Evolutionary conservation across 2,329 filamentous ascomycete species (phyloP).

Genomic region (Rhinocladiella similis): DNA sequence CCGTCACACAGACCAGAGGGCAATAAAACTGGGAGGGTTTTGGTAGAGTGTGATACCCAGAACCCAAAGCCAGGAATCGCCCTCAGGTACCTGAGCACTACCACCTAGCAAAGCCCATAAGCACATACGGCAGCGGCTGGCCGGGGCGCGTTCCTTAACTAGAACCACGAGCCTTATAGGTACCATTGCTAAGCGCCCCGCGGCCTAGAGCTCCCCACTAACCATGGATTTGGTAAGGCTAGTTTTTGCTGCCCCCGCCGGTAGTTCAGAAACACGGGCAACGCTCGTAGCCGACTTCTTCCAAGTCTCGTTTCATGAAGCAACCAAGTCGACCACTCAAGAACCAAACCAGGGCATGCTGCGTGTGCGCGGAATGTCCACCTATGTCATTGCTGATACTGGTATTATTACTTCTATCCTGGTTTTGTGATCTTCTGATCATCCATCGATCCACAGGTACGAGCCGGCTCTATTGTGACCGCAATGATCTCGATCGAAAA

Average conservation of each 20-base stretch:
- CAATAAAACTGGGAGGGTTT: too few species aligned
- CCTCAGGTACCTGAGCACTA: too few species aligned
- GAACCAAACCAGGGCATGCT: neutral
- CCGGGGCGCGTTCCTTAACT: neutral
- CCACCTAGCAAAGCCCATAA: too few species aligned
- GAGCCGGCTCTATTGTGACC: neutral
- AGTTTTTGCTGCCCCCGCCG: neutral
- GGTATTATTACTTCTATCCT: too few species aligned
- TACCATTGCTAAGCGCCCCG: neutral
- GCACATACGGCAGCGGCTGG: too few species aligned
- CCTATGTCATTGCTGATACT: neutral
- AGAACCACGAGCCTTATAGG: neutral
- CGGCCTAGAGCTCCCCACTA: neutral
- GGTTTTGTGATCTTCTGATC: neutral
- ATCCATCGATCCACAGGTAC: slow-evolving; percentile 4
- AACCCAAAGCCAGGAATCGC: too few species aligned
- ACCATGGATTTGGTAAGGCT: neutral
- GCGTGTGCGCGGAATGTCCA: neutral
- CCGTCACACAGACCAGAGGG: neutral
- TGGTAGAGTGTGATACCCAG: too few species aligned
- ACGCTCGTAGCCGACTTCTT: neutral
- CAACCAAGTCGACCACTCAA: neutral
- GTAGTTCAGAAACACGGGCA: neutral
- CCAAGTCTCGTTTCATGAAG: slow-evolving; percentile 1
- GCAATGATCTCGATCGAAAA: slow-evolving; percentile 13